Evolutionary conservation across 257 asterid genomes (phyloP), one percentile per base, ranked within the genome.

Genomic region (Solanum gandarillasii): DNA sequence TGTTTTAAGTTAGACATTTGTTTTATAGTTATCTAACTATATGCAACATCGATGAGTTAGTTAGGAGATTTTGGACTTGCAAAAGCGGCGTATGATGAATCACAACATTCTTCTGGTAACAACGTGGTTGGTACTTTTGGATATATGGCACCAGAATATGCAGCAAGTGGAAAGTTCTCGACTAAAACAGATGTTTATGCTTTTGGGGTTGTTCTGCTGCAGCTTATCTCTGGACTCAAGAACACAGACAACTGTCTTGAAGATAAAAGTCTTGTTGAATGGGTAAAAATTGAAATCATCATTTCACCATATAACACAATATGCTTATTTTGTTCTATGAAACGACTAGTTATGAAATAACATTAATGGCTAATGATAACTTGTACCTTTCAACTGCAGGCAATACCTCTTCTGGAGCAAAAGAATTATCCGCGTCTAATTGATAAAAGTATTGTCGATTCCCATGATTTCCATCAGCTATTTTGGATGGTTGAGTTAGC

Each of bases 61-160:
- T 86, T 95, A 58, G 98, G 98, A 39, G 98, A 95, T 87, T 95
- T 94, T 84, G 98, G 98, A 8, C 98, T 95, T 23, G 98, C 98
- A 31, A 94, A 90, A 87, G 92, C 88, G 67, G 95, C 90, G 60
- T 72, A 91, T 31, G 94, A 90, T 39, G 95, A 84, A 52, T 85
- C 91, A 9, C 79, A 72, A 43, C 85, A 85, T 32, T 78, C 93
- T 29, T 72, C 88, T 11, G 87, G 88, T 48, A 90, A 87, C 16
- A 92, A 93, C 20, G 91, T 95, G 32, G 98, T 94, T 9, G 98
- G 98, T 4, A 93, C 98, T 10, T 89, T 94, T 21, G 98, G 98
- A 88, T 95, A 95, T 81, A 65, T 94, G 78, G 98, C 98, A 12
- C 98, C 98, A 2, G 98, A 95, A 90, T 95, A 95, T 83, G 98